Conservation (phyloP, 2,329 filamentous ascomycete genomes). For the Fusarium armeniacum region DNA sequence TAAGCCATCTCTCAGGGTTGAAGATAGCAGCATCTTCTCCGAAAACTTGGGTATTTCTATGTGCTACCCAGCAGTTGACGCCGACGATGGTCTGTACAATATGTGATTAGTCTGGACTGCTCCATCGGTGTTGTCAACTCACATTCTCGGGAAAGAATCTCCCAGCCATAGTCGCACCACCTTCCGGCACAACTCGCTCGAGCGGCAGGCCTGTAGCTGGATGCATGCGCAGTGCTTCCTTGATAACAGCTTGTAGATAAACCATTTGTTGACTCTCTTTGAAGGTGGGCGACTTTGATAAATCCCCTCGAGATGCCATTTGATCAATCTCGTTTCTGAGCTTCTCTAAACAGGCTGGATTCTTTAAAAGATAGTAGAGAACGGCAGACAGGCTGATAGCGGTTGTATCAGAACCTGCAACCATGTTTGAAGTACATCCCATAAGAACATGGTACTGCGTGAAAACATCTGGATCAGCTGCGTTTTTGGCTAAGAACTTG, state of each 20-base stretch:
- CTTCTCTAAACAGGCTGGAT: slow-evolving; percentile 18
- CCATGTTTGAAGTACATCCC: slow-evolving; percentile 44
- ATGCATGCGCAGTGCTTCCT: slow-evolving; percentile 44
- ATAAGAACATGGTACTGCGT: slow-evolving; percentile 40
- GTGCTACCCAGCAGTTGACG: slow-evolving; percentile 45
- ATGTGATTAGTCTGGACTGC: not conserved
- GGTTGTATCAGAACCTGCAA: slow-evolving; percentile 45
- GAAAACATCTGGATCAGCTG: slow-evolving; percentile 24
- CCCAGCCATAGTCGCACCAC: slow-evolving; percentile 33
- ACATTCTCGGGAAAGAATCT: slow-evolving; percentile 41
- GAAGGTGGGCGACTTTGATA: slow-evolving; percentile 32
- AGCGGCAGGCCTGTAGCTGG: slow-evolving; percentile 40
- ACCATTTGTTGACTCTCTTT: slow-evolving; percentile 41
- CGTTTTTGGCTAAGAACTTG: slow-evolving; percentile 43
- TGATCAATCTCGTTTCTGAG: slow-evolving; percentile 28
- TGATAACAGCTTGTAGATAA: slow-evolving; percentile 43
- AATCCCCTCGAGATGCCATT: not conserved
- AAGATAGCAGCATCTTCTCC: slow-evolving; percentile 39
- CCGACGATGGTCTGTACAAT: slow-evolving; percentile 35
- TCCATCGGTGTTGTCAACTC: not conserved
- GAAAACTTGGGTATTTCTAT: slow-evolving; percentile 36
- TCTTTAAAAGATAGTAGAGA: slow-evolving; percentile 38
- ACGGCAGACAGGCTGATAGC: slow-evolving; percentile 43
- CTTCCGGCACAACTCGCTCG: slow-evolving; percentile 40
- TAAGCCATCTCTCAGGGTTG: slow-evolving; percentile 41